These are phyloP conservation scores for Bipolaris zeicola DNA, from an alignment of 2,329 filamentous ascomycete genomes.

Conservation along the genomic window DNA sequence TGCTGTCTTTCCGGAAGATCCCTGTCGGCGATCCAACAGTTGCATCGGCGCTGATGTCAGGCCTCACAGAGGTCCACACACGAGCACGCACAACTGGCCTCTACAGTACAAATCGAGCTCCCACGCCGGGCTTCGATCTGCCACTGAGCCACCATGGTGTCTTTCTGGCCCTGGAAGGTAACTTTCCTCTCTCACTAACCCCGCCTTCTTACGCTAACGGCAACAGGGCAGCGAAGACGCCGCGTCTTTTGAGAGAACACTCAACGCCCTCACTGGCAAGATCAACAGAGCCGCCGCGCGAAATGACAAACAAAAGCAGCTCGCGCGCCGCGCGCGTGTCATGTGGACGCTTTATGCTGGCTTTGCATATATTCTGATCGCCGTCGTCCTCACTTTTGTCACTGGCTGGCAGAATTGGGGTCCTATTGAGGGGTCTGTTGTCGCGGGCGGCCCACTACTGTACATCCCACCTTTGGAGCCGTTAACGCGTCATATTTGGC, in stretches of 20 bases:
- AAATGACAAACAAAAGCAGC: constrained; percentile 74
- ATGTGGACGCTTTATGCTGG: constrained; percentile 89
- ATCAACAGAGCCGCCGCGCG: constrained; percentile 75
- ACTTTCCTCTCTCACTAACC: background rate
- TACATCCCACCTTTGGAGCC: constrained; percentile 51
- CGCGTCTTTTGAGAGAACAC: constrained; percentile 89
- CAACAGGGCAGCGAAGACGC: constrained; percentile 77
- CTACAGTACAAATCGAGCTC: constrained; percentile 28
- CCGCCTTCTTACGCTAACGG: constrained; percentile 16
- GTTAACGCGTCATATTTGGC: background rate
- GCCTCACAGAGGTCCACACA: constrained; percentile 20
- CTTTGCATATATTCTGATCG: constrained; percentile 87
- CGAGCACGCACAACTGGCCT: constrained; percentile 37
- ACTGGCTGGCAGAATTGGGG: constrained; percentile 83
- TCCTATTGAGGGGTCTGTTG: constrained; percentile 74
- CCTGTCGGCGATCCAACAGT: constrained; percentile 33
- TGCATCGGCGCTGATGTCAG: constrained; percentile 28
- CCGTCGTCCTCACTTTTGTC: constrained; percentile 80
- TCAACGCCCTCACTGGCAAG: constrained; percentile 80
- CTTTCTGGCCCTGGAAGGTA: constrained; percentile 72
- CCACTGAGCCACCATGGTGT: constrained; percentile 66
- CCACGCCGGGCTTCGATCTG: constrained; percentile 35
- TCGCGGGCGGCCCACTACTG: constrained; percentile 79
- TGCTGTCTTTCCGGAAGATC: constrained; percentile 12
- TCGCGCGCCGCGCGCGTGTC: constrained; percentile 77